Evolutionary conservation across 345 rosid species (phyloP).

Genomic region (Camelina laxa): DNA sequence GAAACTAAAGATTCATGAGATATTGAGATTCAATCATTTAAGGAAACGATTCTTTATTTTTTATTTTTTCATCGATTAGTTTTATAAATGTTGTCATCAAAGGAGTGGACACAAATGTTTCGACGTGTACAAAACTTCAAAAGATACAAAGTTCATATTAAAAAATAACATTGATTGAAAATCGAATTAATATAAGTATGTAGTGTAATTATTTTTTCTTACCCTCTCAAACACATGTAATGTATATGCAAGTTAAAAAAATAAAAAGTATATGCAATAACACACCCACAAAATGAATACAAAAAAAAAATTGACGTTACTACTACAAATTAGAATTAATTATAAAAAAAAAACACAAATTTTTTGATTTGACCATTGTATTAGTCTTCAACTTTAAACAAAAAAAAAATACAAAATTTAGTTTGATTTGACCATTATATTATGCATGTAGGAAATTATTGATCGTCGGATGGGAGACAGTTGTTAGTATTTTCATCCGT

Average conservation of each 20-base stretch:
- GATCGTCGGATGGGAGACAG: background rate
- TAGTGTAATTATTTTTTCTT: no score
- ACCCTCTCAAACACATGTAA: background rate
- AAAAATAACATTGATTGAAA: background rate
- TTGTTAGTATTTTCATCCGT: background rate
- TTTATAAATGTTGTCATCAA: slow-evolving; percentile 19
- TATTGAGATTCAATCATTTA: background rate
- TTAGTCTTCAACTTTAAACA: background rate
- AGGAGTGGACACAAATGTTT: slow-evolving; percentile 27
- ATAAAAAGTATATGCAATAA: background rate
- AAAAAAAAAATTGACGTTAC: background rate
- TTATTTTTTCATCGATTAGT: background rate
- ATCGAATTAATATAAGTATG: background rate
- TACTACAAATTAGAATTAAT: background rate
- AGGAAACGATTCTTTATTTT: background rate
- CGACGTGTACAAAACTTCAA: slow-evolving; percentile 14
- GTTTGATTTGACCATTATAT: no score
- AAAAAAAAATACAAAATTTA: background rate
- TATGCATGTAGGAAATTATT: no score
- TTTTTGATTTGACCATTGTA: no score
- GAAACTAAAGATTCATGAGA: slow-evolving; percentile 22
- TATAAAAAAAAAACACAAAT: no score
- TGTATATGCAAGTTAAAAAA: slow-evolving; percentile 1
- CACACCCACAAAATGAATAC: background rate
- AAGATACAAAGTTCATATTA: background rate